These are phyloP conservation scores for Helotiales sp. DNA, from an alignment of 2,329 filamentous ascomycete genomes.

Conservation along the genomic window DNA sequence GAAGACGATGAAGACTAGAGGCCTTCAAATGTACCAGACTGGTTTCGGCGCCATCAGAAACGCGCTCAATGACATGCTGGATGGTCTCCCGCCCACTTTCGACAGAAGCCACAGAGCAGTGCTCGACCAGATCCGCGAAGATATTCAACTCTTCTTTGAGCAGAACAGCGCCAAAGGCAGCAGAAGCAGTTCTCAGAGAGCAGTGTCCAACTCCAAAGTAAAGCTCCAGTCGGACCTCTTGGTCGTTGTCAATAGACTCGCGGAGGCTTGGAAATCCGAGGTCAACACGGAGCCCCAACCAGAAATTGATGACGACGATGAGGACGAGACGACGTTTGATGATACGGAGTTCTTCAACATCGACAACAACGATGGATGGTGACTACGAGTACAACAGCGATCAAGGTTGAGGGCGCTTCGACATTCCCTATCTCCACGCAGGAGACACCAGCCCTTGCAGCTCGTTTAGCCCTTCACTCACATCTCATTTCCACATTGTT, in stretches of 20 bases:
- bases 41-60: not conserved
- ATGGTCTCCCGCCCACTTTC: constrained; percentile 1
- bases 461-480: not conserved
- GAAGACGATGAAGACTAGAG: constrained; percentile 6
- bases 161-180: constrained; percentile 15
- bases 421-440: not conserved
- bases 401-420: not conserved
- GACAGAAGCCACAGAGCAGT: not conserved
- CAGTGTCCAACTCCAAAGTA: constrained; percentile 9
- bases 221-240: not conserved
- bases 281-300: not conserved
- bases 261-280: not conserved
- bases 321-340: not conserved
- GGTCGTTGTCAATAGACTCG: not conserved
- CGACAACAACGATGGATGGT: not conserved
- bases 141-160: constrained; percentile 22
- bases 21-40: constrained; percentile 17
- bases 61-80: not conserved
- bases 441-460: not conserved
- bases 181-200: constrained; percentile 12
- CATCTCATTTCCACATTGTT: not conserved
- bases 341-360: not conserved
- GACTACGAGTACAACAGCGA: constrained; percentile 5
- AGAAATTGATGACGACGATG: not conserved
- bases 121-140: constrained; percentile 10